Base-by-base conservation (phyloP, 768 basidiomycete species). In the Psilocybe sp. region DNA sequence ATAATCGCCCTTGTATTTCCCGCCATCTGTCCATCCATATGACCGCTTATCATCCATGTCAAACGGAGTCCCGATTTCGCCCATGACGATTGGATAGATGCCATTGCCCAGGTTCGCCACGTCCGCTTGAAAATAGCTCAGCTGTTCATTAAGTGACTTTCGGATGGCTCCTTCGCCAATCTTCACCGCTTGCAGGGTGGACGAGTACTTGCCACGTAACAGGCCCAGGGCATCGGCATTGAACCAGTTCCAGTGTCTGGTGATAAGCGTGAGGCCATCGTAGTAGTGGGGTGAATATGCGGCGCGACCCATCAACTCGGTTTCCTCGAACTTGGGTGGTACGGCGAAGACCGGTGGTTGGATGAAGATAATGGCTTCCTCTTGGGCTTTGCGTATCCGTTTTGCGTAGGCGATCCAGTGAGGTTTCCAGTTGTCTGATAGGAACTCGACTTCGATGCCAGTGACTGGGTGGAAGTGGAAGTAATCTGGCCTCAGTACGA, bases 181-280 rank as follows among this genome's bases (percentile, higher is more conserved):
- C 61, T 82, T 85, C 42, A 92, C 81, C 1, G 45, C 74, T 77
- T 49, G 43, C 34, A 59, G 51, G 8, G 46, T 40, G 8, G 31
- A 43, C 36, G 74, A 72, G 62, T 96, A 88, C 59, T 88, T 88
- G 8, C 92, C 91, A 15, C 96, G 74, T 32, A 99, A 67, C n/a
- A 98, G 64, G 1, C 96, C 97, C 0, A 99, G 70, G 1, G 95
- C 93, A 67, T 98, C 94, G 2, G 92, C 93, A 59, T 98, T 98
- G 77, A 92, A 89, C 85, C 87, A 87, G 63, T 93, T 87, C 92
- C 90, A 94, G 60, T 94, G 91, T 33, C 91, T 77, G 32, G 90
- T 89, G n/a, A 98, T 74, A 37, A 98, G 79, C 0, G 96, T 98
- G 36, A 98, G 72, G 1, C 95, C 95, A 58, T 98, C 95, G 61